Evolutionary conservation across 768 basidiomycete species (phyloP).

Genomic region (Rubroboletus pulcherrimus): DNA sequence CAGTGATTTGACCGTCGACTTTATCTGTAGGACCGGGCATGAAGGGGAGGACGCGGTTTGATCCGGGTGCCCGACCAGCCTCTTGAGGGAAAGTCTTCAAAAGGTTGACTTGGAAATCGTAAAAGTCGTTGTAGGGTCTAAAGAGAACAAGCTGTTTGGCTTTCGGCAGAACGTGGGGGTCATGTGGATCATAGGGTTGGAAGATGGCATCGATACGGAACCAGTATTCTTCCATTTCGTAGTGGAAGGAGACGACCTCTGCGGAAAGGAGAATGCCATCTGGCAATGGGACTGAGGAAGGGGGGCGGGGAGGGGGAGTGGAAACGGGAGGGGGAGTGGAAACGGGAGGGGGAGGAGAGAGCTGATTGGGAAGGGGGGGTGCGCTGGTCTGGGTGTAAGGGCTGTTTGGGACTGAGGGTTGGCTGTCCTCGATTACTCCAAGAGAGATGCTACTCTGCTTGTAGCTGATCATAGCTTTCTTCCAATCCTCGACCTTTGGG

Average conservation of each 20-base stretch:
- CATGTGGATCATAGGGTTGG: slow-evolving; percentile 71
- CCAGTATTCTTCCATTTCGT: slow-evolving; percentile 95
- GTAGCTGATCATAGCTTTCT: slow-evolving; percentile 89
- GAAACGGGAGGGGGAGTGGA: too few species aligned
- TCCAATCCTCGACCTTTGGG: slow-evolving; percentile 99
- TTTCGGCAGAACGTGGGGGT: slow-evolving; percentile 52
- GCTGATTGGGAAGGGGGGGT: slow-evolving; percentile 10
- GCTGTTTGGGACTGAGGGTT: slow-evolving; percentile 42
- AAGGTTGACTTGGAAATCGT: slow-evolving; percentile 90
- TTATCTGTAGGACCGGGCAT: slow-evolving; percentile 93
- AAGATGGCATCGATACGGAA: slow-evolving; percentile 90
- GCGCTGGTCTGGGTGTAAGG: slow-evolving; percentile 32
- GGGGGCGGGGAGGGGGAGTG: slow-evolving; percentile 29
- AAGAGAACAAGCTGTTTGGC: slow-evolving; percentile 84
- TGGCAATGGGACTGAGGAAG: slow-evolving; percentile 52
- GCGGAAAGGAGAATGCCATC: slow-evolving; percentile 84
- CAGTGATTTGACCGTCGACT: slow-evolving; percentile 82
- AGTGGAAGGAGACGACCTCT: slow-evolving; percentile 94
- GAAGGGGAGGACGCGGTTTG: slow-evolving; percentile 81
- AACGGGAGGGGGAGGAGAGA: slow-evolving; percentile 1
- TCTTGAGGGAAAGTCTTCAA: slow-evolving; percentile 86
- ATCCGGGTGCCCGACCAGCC: slow-evolving; percentile 71
- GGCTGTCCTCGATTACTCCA: slow-evolving; percentile 75
- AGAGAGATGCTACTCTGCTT: slow-evolving; percentile 95
- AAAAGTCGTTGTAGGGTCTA: slow-evolving; percentile 96